phyloP scores from a whole-genome alignment of 2,329 filamentous ascomycete species.

The Rhynchosporium secalis region DNA sequence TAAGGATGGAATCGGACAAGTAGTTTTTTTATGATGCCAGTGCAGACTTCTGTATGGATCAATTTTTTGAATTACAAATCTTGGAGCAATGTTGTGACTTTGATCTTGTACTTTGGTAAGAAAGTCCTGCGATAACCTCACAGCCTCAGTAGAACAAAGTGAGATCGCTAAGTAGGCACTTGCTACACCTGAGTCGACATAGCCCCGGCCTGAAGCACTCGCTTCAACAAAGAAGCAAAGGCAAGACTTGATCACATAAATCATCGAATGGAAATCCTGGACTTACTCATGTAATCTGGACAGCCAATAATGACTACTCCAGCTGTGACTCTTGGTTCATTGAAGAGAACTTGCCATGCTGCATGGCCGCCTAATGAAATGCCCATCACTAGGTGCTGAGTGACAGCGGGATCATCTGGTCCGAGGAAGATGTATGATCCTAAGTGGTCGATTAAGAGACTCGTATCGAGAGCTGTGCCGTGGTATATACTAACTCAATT shows the following conservation, averaged over 20 bases:
- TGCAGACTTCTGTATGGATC: too few species aligned
- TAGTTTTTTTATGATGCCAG: too few species aligned
- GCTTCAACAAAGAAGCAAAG: too few species aligned
- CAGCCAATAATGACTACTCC: constrained; percentile 84
- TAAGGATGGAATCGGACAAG: too few species aligned
- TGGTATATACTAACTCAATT: constrained; percentile 35
- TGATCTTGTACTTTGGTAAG: too few species aligned
- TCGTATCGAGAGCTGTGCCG: constrained; percentile 73
- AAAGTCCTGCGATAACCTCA: too few species aligned
- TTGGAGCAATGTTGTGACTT: too few species aligned
- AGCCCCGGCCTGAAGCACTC: too few species aligned
- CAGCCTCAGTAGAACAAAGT: too few species aligned
- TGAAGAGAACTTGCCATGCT: constrained; percentile 79
- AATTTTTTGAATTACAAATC: too few species aligned
- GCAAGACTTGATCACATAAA: neutral
- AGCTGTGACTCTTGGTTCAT: constrained; percentile 75
- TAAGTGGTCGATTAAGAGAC: constrained; percentile 73
- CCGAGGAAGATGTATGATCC: constrained; percentile 70
- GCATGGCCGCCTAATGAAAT: constrained; percentile 86
- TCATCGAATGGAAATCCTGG: neutral
- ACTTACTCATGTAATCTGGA: constrained; percentile 75
- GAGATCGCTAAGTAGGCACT: too few species aligned
- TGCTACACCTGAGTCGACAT: too few species aligned
- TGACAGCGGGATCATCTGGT: constrained; percentile 45
- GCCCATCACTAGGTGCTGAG: constrained; percentile 74